Conservation (phyloP, 225 moss, liverwort and hornwort genomes). For the Antitrichia curtipendula region DNA sequence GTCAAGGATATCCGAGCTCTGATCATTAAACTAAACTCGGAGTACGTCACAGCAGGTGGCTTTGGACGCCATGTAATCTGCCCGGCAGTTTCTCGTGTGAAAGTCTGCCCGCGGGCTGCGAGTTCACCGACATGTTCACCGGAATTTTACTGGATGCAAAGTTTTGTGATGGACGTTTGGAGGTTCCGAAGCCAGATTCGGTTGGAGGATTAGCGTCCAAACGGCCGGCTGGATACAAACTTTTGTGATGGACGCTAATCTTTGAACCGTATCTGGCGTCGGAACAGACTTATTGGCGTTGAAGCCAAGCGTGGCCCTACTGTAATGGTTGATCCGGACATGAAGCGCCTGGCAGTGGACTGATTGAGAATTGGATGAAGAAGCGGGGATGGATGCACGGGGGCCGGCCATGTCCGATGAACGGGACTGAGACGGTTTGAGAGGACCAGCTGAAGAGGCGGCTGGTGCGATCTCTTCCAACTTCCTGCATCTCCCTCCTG, state of each 20-base stretch:
- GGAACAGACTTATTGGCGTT: neutral
- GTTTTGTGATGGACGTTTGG: too few species aligned
- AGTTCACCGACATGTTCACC: neutral
- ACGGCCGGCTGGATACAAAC: neutral
- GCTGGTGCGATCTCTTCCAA: neutral
- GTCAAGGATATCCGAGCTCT: neutral
- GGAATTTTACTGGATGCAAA: neutral
- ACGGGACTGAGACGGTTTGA: slow-evolving; percentile 2
- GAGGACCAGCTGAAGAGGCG: neutral
- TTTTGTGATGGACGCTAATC: neutral
- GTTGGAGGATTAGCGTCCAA: too few species aligned
- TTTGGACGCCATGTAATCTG: neutral
- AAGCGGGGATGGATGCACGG: neutral
- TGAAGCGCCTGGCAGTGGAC: neutral
- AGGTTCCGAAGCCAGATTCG: too few species aligned
- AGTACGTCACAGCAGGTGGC: neutral
- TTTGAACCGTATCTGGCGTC: neutral
- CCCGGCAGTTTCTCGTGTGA: neutral
- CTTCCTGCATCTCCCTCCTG: neutral
- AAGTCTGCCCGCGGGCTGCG: neutral
- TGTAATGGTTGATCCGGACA: neutral
- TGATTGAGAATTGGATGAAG: neutral
- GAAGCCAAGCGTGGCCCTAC: neutral
- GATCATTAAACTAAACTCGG: neutral
- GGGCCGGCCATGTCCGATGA: neutral